These are phyloP conservation scores for Verbascum thapsus DNA, from an alignment of 257 asterid species.

Conservation along the genomic window DNA sequence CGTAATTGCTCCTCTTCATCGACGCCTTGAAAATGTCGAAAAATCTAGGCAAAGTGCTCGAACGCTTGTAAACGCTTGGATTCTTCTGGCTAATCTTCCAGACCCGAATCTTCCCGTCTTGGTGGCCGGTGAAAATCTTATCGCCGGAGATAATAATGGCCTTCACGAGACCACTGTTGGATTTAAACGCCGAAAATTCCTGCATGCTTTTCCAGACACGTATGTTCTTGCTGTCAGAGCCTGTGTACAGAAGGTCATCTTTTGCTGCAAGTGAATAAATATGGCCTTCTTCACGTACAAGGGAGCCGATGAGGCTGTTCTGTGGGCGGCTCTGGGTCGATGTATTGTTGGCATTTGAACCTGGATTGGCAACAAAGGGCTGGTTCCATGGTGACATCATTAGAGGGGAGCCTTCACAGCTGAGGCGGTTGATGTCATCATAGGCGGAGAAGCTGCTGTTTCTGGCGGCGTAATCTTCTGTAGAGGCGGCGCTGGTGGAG, in stretches of 20 bases:
- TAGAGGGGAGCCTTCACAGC: slow-evolving; percentile 66
- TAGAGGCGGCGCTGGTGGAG: slow-evolving; percentile 30
- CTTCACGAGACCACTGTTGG: slow-evolving; percentile 78
- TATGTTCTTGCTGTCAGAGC: too few relatives aligned
- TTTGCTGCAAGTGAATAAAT: too few relatives aligned
- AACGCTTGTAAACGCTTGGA: slow-evolving; percentile 51
- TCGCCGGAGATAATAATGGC: too few relatives aligned
- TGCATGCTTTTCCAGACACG: slow-evolving; percentile 69
- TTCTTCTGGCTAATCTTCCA: slow-evolving; percentile 65
- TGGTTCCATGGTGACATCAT: slow-evolving; percentile 91
- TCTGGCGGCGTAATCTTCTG: slow-evolving; percentile 36
- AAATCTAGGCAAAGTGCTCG: slow-evolving; percentile 63
- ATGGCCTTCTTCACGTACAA: too few relatives aligned
- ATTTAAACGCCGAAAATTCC: slow-evolving; percentile 68
- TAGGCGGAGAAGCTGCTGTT: slow-evolving; percentile 56
- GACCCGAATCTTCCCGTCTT: slow-evolving; percentile 72
- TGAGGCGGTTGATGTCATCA: slow-evolving; percentile 50
- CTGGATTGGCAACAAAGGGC: slow-evolving; percentile 38
- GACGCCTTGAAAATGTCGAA: slow-evolving; percentile 74
- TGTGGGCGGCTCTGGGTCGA: slow-evolving; percentile 35
- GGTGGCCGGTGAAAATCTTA: slow-evolving; percentile 84
- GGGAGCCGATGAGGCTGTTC: slow-evolving; percentile 64
- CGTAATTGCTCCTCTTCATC: slow-evolving; percentile 61
- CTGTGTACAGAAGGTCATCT: too few relatives aligned
- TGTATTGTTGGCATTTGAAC: slow-evolving; percentile 19